Base-by-base conservation (phyloP, 257 asterid species). In the Osmanthus fragrans region DNA sequence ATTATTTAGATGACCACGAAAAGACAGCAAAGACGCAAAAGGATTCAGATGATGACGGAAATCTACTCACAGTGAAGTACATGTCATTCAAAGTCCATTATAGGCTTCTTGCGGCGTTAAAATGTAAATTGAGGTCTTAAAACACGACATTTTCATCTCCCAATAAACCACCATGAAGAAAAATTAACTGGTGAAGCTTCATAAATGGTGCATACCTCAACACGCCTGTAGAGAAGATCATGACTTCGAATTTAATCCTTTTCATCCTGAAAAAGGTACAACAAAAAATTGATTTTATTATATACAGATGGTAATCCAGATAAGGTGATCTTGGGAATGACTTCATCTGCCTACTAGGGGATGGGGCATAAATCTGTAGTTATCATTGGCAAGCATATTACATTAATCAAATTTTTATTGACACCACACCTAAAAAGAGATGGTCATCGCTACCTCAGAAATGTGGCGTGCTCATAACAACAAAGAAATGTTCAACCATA, bases 231-330 rank as follows among this genome's bases (percentile, higher is more conserved):
- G 88, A 95, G 83, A 84, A 95, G 98, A 86, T 93, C 97, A 72
- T 93, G 99, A 77, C 98, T 93, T 87, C 99, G 87, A 78, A 95
- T 42, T 37, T 96, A 98, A 84, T 95, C 99, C 81, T 91, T 93
- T 80, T 95, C 99, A 58, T 93, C 99, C 99, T 95, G 94, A 37
- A 71, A 75, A 74, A 45, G 45, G 34, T 25, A 54, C 32, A 63
- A 58, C 1, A 12, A 7, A 19, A 70, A n/a, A 13, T 72, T 30
- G 39, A 73, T 60, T 77, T 74, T 73, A 73, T 66, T 64, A 79
- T 29, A 29, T 7, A 45, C 19, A n/a, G n/a, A 19, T 25, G 13
- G 49, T 32, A 45, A 11, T n/a, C 64, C 27, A 54, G 64, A 54
- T 2, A 54, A 54, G 2, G 64, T 54, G 8, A 54, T 54, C 21